Evolutionary conservation across 1,284 basidiomycete genomes (phyloP), one percentile per base, ranked within the genome.

Genomic region (Pyrrhoderma lamaoense): DNA sequence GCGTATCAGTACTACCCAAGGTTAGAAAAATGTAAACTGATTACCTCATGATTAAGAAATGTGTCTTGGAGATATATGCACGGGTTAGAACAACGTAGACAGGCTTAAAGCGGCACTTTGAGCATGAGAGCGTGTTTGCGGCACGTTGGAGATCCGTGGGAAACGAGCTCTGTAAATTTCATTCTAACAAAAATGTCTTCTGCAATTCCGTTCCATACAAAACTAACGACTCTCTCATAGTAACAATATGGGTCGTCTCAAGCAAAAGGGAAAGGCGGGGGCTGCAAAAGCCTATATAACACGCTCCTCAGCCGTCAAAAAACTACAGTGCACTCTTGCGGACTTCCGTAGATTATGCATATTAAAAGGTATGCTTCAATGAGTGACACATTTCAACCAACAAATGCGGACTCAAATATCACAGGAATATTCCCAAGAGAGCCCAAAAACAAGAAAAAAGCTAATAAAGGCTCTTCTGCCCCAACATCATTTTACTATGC

Each of bases 281-380:
- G 91, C 91, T 42, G 93, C 93, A 55, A 99, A 95, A 70, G 93
- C 93, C 60, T 96, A 94, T 65, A 76, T 91, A 57, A 99, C 96
- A 42, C 83, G 96, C 40, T 93, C 92, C 55, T 75, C 86, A 55
- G 93, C 92, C 22, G 75, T 93, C 54, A 93, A 90, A 68, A 94
- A 90, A 73, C 77, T 99, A 18, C 96, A 99, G 72, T 90, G 93
- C 67, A 95, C 95, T 35, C 76, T 99, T 37, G 90, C 93, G 52
- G 96, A 99, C 70, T 99, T 99, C 72, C 83, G 96, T 56, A 79
- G 96, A 53, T 74, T 99, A 47, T 99, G 96, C 69, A 99, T 99
- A 61, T 74, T 99, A 60, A 99, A 99, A 76, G 96, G 93, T 90
- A 59, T 53, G 72, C 25, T 21, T 45, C n/a, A 34, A 22, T n/a